Evolutionary conservation across 805 yeast genomes (phyloP).

Genomic region (Tetrapisispora fleetii): DNA sequence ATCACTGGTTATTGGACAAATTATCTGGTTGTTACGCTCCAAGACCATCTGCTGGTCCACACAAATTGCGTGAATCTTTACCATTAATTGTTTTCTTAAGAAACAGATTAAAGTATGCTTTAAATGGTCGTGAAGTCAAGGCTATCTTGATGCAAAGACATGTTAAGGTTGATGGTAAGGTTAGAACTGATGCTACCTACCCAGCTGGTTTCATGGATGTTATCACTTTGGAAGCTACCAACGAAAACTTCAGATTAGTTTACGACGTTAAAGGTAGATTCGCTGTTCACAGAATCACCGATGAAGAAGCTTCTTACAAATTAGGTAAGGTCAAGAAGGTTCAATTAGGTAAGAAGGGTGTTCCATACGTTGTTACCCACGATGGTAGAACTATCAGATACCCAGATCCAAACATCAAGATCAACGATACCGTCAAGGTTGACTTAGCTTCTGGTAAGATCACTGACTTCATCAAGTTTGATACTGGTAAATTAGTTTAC

Average conservation of each 20-base stretch:
- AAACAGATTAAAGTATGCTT: conserved; percentile 97
- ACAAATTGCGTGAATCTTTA: conserved; percentile 95
- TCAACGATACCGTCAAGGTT: conserved; percentile 95
- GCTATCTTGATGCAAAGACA: conserved; percentile 97
- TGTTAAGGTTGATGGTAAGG: conserved; percentile 98
- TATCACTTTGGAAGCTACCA: conserved; percentile 92
- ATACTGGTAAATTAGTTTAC: conserved; percentile 85
- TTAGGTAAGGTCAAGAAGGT: conserved; percentile 97
- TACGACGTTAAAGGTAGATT: conserved; percentile 99
- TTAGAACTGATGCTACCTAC: conserved; percentile 97
- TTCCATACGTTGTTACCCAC: conserved; percentile 98
- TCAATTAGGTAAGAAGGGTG: conserved; percentile 95
- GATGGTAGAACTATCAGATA: conserved; percentile 99
- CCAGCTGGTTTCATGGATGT: conserved; percentile 99
- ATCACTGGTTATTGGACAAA: conserved; percentile 99
- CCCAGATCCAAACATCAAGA: conserved; percentile 96
- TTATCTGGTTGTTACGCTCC: conserved; percentile 99
- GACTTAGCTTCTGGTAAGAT: conserved; percentile 95
- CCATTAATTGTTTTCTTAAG: conserved; percentile 95
- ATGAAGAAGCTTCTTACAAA: conserved; percentile 97
- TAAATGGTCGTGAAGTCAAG: conserved; percentile 98
- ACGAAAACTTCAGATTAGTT: conserved; percentile 98
- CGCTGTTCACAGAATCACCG: conserved; percentile 98
- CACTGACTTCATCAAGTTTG: conserved; percentile 80
- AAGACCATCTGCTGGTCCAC: conserved; percentile 99